phyloP scores from a whole-genome alignment of 1,284 basidiomycete species.

The Ceratobasidium sp. region DNA sequence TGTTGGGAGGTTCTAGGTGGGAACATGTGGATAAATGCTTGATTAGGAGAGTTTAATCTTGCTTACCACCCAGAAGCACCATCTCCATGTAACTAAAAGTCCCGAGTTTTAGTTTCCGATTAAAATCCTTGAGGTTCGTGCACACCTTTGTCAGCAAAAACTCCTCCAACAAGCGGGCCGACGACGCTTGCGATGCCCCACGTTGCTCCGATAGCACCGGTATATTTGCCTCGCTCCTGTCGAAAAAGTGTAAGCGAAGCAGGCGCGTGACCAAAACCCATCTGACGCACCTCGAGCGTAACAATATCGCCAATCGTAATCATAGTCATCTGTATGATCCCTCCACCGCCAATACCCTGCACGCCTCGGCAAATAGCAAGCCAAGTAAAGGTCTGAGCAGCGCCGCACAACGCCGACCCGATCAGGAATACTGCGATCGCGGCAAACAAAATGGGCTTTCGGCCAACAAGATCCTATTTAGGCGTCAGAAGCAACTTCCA shows the following conservation, averaged over 20 bases:
- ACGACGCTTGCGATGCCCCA: conserved; percentile 80
- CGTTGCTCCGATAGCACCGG: conserved; percentile 74
- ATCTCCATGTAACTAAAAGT: conserved; percentile 44
- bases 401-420: conserved; percentile 82
- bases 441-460: conserved; percentile 76
- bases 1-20: conserved; percentile 65
- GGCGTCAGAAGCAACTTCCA: conserved; percentile 1
- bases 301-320: conserved; percentile 85
- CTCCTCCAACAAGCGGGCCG: conserved; percentile 62
- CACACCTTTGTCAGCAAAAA: conserved; percentile 52
- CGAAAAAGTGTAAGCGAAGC: conserved; percentile 39
- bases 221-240: conserved; percentile 73
- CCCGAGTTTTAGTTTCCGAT: background rate
- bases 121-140: background rate
- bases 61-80: conserved; percentile 46
- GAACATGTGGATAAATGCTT: background rate
- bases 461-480: conserved; percentile 54
- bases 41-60: background rate
- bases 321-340: conserved; percentile 67
- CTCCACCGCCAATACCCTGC: conserved; percentile 84
- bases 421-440: conserved; percentile 77
- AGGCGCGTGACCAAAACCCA: background rate
- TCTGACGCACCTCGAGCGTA: conserved; percentile 57
- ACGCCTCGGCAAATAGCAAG: conserved; percentile 74
- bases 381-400: conserved; percentile 79